A percentile compares a stretch with the other conserved stretches of the same genome.
Conservation (phyloP, 805 yeast species). For the Kluyveromyces aestuarii region DNA sequence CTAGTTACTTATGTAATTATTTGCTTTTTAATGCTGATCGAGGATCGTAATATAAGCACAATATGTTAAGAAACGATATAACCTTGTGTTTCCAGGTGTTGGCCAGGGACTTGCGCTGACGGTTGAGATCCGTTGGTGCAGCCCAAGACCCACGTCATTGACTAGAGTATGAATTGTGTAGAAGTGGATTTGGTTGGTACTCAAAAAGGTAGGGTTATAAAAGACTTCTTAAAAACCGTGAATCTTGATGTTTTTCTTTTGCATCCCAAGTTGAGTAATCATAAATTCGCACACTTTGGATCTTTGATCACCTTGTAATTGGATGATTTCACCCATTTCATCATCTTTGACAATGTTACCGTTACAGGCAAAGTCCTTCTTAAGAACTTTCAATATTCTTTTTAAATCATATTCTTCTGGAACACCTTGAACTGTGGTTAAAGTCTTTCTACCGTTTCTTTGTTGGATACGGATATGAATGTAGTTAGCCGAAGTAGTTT, state of each 20-base stretch:
- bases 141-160: background rate
- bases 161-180: background rate
- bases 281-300: slow-evolving; percentile 90
- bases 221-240: slow-evolving; percentile 72
- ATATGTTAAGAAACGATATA: background rate
- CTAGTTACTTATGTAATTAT: background rate
- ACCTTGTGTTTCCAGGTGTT: background rate
- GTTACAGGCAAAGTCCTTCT: slow-evolving; percentile 97
- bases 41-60: background rate
- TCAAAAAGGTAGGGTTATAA: background rate
- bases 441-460: slow-evolving; percentile 98
- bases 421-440: slow-evolving; percentile 96
- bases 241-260: slow-evolving; percentile 94
- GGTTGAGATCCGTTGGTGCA: background rate
- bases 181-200: background rate
- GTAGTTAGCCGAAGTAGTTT: slow-evolving; percentile 89
- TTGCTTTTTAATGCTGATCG: too few relatives aligned
- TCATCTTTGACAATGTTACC: slow-evolving; percentile 96
- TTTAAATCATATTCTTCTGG: slow-evolving; percentile 92
- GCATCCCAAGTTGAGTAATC: slow-evolving; percentile 75
- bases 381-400: slow-evolving; percentile 84
- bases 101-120: background rate
- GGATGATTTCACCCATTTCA: slow-evolving; percentile 94
- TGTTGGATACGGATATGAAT: slow-evolving; percentile 98
- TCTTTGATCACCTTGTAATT: slow-evolving; percentile 98